Conservation (phyloP, 2,329 filamentous ascomycete genomes). For the Macroventuria anomochaeta region DNA sequence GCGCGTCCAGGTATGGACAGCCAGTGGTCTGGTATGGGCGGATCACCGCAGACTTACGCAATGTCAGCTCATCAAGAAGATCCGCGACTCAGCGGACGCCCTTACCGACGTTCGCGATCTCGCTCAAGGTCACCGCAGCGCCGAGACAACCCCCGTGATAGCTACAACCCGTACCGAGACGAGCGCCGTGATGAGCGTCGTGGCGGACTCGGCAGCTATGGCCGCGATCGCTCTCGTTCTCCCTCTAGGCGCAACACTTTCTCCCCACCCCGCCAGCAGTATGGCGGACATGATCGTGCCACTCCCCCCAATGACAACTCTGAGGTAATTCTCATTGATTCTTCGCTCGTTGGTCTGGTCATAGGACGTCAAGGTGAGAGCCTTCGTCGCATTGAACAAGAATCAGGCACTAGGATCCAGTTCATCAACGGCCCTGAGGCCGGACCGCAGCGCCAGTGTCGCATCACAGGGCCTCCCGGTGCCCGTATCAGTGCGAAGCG, state of each 20-base stretch:
- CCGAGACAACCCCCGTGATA: conserved; percentile 75
- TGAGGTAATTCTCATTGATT: conserved; percentile 86
- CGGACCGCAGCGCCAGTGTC: conserved; percentile 80
- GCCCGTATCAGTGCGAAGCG: conserved; percentile 79
- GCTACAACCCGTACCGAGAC: conserved; percentile 83
- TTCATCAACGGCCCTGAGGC: conserved; percentile 80
- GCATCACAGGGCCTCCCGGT: conserved; percentile 76
- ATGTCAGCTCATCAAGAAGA: conserved; percentile 52
- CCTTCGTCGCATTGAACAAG: conserved; percentile 80
- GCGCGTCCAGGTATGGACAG: conserved; percentile 52
- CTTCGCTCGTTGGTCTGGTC: conserved; percentile 84
- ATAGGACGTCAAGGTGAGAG: conserved; percentile 93
- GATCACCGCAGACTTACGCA: conserved; percentile 41
- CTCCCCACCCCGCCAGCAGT: conserved; percentile 62
- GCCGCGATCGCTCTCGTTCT: conserved; percentile 76
- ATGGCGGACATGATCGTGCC: conserved; percentile 59
- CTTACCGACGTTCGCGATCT: conserved; percentile 74
- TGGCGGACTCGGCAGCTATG: conserved; percentile 60
- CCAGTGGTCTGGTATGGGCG: conserved; percentile 50
- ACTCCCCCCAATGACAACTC: conserved; percentile 71
- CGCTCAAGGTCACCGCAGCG: conserved; percentile 63
- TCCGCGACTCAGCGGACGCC: conserved; percentile 59
- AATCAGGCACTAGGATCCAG: conserved; percentile 84
- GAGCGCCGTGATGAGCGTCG: conserved; percentile 75
- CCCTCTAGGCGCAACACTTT: conserved; percentile 65